phyloP scores from a whole-genome alignment of 2,329 filamentous ascomycete species.

The Exophiala mesophila region DNA sequence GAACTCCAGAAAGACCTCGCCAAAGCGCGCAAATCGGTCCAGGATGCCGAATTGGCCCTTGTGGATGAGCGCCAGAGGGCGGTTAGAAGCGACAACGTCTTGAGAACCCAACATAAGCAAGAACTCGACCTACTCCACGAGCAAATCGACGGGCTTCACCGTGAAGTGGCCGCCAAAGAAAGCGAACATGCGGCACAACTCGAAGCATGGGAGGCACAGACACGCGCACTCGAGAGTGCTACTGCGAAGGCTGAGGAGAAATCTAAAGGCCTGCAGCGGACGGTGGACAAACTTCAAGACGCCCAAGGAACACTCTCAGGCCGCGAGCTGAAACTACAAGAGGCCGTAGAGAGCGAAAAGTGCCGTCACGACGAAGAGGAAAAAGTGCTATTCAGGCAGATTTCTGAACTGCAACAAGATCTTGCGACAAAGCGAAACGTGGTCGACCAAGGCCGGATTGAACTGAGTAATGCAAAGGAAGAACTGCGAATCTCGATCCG shows the following conservation, averaged over 20 bases:
- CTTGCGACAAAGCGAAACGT: slow-evolving; percentile 62
- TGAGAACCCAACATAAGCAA: slow-evolving; percentile 51
- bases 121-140: slow-evolving; percentile 52
- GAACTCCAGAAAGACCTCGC: slow-evolving; percentile 62
- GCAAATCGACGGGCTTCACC: slow-evolving; percentile 58
- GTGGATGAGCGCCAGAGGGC: slow-evolving; percentile 54
- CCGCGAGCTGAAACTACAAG: slow-evolving; percentile 63
- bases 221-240: slow-evolving; percentile 60
- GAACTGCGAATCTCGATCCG: slow-evolving; percentile 65
- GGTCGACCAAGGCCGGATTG: slow-evolving; percentile 60
- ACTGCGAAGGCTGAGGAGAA: slow-evolving; percentile 64
- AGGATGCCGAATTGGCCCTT: slow-evolving; percentile 46
- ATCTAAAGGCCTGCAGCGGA: slow-evolving; percentile 62
- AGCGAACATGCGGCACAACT: slow-evolving; percentile 65
- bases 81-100: slow-evolving; percentile 56
- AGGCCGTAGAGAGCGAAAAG: slow-evolving; percentile 64
- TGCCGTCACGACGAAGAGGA: slow-evolving; percentile 70
- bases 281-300: slow-evolving; percentile 65
- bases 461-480: slow-evolving; percentile 62
- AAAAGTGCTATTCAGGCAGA: slow-evolving; percentile 63
- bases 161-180: slow-evolving; percentile 64
- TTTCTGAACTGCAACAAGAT: slow-evolving; percentile 68
- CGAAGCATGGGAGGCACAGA: slow-evolving; percentile 68
- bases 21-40: slow-evolving; percentile 39
- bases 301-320: slow-evolving; percentile 62